A percentile compares a stretch with the other conserved stretches of the same genome.
phyloP scores from a whole-genome alignment of 805 yeast genomes.

The Kockiozyma suomiensis region DNA sequence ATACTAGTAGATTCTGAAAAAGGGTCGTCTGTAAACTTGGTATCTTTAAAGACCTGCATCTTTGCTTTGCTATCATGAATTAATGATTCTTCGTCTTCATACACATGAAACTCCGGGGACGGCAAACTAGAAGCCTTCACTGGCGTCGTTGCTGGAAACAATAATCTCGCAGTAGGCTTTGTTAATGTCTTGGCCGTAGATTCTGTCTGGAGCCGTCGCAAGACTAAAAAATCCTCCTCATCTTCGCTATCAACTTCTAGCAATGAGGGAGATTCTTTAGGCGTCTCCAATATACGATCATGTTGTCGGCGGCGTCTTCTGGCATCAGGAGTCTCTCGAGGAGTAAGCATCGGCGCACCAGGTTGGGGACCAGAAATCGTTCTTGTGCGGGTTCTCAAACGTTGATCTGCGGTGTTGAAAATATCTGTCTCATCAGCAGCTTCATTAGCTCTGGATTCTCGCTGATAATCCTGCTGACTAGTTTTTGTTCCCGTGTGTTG shows the following conservation, averaged over 20 bases:
- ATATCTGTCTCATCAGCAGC: background rate
- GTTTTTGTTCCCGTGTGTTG: background rate
- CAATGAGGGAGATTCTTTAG: conserved; percentile 2
- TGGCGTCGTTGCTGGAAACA: conserved; percentile 1
- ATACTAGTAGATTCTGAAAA: background rate
- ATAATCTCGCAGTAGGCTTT: conserved; percentile 1
- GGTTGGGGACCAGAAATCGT: conserved; percentile 28
- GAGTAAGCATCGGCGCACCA: conserved; percentile 29
- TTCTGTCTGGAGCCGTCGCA: background rate
- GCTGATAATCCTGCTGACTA: too few species aligned
- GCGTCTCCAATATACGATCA: background rate
- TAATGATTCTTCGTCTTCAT: conserved; percentile 11
- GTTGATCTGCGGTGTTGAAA: background rate
- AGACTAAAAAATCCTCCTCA: background rate
- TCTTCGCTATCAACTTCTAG: conserved; percentile 1
- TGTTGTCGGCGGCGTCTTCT: conserved; percentile 7
- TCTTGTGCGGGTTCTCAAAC: conserved; percentile 19
- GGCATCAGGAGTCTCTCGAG: conserved; percentile 28
- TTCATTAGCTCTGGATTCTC: background rate
- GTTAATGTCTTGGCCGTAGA: background rate
- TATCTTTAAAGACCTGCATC: conserved; percentile 4
- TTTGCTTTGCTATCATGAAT: background rate
- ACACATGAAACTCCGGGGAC: conserved; percentile 2
- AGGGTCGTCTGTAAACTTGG: background rate
- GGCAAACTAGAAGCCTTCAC: background rate